Evolutionary conservation across 148 eudicot species (phyloP), one percentile per base, ranked within the genome.

Genomic region (Fagopyrum homotropicum): DNA sequence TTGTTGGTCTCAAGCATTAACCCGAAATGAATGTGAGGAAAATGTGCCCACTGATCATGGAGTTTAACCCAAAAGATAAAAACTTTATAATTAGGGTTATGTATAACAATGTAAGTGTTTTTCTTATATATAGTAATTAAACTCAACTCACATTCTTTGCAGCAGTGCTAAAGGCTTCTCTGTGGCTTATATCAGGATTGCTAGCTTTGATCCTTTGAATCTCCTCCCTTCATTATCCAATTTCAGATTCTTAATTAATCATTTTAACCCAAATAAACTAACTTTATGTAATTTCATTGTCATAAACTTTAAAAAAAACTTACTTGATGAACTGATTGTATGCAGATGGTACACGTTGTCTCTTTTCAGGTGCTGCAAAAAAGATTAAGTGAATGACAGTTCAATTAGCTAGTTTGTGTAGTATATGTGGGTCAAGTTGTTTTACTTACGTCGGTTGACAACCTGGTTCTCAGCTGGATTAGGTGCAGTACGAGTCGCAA

Each of bases 271-370:
- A 69, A 69, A 69, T 29, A 9, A 9, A 26, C 40, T 14, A 9
- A 64, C 22, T 64, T 64, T 14, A 64, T 64, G n/a, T 5, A 54
- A 14, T 4, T 14, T 4, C 4, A 29, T 64, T 12, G 4, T 29
- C 70, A 40, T 26, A 26, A 9, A 10, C 73, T 69, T 9, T 4
- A 69, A 69, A 68, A 44, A 68, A 29, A 22, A 52, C 75, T 73
- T 40, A 73, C 75, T 73, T 73, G 57, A 73, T 73, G 75, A 73
- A 73, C 61, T 52, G 75, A 52, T 73, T 73, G 75, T 73, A 73
- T 49, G 75, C 75, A 50, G 75, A 73, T 4, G 75, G 75, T 35
- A 73, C 75, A 10, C 75, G 57, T 26, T 73, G 75, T 52, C 75
- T 73, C 56, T 73, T 73, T 16, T 73, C 75, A 50, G 75, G 75